A percentile compares a stretch with the other conserved stretches of the same genome.
Evolutionary conservation across 371 early-diverging fungal species (phyloP).

Genomic region (Basidiobolus meristosporus): DNA sequence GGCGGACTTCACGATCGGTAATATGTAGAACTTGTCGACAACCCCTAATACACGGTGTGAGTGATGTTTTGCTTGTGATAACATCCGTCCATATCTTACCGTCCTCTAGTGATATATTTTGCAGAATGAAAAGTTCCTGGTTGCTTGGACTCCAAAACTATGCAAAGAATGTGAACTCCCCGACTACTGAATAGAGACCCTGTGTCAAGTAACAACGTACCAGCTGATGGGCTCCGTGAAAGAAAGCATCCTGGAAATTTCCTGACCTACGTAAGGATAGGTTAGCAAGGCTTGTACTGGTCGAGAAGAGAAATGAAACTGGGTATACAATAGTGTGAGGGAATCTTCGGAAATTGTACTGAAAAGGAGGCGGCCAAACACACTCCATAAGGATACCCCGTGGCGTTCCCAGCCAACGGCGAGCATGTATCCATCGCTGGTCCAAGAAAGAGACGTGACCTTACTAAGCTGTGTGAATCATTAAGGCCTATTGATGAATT

Average conservation of each 20-base stretch:
- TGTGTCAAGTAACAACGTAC: constrained; percentile 13
- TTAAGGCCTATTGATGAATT: too few species aligned
- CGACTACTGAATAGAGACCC: neutral
- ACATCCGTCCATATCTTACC: constrained; percentile 8
- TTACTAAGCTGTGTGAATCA: too few species aligned
- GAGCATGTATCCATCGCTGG: constrained; percentile 52
- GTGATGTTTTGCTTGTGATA: neutral
- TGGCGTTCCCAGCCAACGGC: constrained; percentile 42
- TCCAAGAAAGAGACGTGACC: constrained; percentile 34
- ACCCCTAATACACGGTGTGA: neutral
- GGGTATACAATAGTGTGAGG: neutral
- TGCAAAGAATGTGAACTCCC: neutral
- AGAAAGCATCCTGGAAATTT: constrained; percentile 27
- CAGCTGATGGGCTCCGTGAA: constrained; percentile 29
- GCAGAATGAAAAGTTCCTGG: constrained; percentile 37
- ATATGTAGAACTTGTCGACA: constrained; percentile 24
- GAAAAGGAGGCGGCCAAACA: constrained; percentile 42
- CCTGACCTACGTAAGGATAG: constrained; percentile 9
- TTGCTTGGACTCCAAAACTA: constrained; percentile 67
- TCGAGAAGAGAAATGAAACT: neutral
- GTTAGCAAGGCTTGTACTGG: too few species aligned
- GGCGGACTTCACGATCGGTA: constrained; percentile 49
- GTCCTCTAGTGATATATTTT: constrained; percentile 5
- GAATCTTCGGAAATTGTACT: neutral
- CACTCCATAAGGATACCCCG: constrained; percentile 60